Percentiles rank a stretch among this genome's conserved stretches.
phyloP scores from a whole-genome alignment of 768 basidiomycete species.

The Termitomyces heimii region DNA sequence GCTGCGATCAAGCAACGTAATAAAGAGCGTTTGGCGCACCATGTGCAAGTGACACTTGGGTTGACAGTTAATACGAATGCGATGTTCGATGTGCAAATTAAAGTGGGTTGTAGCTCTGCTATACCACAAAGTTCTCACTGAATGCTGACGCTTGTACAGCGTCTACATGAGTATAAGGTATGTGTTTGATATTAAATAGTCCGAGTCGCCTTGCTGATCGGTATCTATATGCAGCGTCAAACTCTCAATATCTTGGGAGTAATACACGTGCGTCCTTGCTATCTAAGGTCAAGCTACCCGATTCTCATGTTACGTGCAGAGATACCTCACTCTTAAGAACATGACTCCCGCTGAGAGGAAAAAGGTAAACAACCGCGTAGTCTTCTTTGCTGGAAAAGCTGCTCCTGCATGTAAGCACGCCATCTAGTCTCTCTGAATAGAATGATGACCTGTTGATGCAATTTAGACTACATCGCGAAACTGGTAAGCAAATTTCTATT shows the following conservation, averaged over 20 bases:
- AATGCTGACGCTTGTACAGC: constrained; percentile 30
- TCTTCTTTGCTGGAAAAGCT: constrained; percentile 98
- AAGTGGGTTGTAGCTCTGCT: constrained; percentile 32
- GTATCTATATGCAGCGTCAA: constrained; percentile 58
- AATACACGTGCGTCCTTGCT: constrained; percentile 57
- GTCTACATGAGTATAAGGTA: constrained; percentile 90
- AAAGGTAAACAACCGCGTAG: constrained; percentile 78
- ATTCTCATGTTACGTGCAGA: constrained; percentile 32
- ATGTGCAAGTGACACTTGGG: constrained; percentile 69
- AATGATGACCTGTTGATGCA: constrained; percentile 4
- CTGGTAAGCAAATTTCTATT: constrained; percentile 36
- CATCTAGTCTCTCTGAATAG: background rate
- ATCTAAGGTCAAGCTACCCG: background rate
- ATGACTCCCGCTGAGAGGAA: constrained; percentile 76
- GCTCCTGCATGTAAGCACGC: constrained; percentile 76
- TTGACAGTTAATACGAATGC: constrained; percentile 67
- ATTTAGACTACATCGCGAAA: constrained; percentile 84
- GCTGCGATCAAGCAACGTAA: constrained; percentile 82
- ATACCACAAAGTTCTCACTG: background rate
- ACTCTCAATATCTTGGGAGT: constrained; percentile 90
- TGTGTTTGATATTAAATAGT: background rate
- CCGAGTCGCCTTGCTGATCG: background rate
- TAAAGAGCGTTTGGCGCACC: constrained; percentile 81
- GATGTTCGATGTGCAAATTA: constrained; percentile 90
- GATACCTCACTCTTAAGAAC: constrained; percentile 76